Evolutionary conservation across 495 filamentous ascomycete species (phyloP).

Genomic region (Aspergillus kassunensis): DNA sequence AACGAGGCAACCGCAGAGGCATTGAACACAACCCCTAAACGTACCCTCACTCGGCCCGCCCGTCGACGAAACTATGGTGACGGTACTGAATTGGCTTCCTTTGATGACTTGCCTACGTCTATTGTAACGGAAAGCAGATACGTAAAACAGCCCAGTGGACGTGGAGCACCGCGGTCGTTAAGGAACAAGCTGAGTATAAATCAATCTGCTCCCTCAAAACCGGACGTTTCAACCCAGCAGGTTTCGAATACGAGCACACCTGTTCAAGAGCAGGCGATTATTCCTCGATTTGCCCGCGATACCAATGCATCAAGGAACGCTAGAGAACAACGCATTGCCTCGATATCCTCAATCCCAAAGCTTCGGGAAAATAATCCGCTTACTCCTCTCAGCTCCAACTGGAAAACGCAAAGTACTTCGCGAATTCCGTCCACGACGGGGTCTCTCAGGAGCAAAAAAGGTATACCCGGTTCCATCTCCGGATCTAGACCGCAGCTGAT

Average conservation of each 20-base stretch:
- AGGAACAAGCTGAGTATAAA: slow-evolving; percentile 60
- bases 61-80: slow-evolving; percentile 80
- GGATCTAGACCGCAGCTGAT: slow-evolving; percentile 67
- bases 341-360: slow-evolving; percentile 33
- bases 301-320: slow-evolving; percentile 87
- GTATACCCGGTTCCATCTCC: slow-evolving; percentile 46
- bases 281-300: slow-evolving; percentile 87
- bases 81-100: slow-evolving; percentile 84
- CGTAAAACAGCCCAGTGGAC: slow-evolving; percentile 70
- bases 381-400: slow-evolving; percentile 66
- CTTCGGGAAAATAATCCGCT: slow-evolving; percentile 52
- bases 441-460: slow-evolving; percentile 50
- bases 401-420: slow-evolving; percentile 69
- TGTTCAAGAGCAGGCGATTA: slow-evolving; percentile 46
- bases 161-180: slow-evolving; percentile 62
- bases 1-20: slow-evolving; percentile 46
- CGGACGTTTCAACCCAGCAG: slow-evolving; percentile 54
- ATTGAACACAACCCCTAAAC: slow-evolving; percentile 48
- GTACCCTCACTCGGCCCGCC: slow-evolving; percentile 68
- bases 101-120: slow-evolving; percentile 93
- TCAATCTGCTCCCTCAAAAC: slow-evolving; percentile 29
- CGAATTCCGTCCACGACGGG: slow-evolving; percentile 41
- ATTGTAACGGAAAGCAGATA: slow-evolving; percentile 75
- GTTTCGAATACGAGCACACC: slow-evolving; percentile 44
- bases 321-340: slow-evolving; percentile 74